These are phyloP conservation scores for Suillus decipiens DNA, from an alignment of 768 basidiomycete species.

Conservation along the genomic window DNA sequence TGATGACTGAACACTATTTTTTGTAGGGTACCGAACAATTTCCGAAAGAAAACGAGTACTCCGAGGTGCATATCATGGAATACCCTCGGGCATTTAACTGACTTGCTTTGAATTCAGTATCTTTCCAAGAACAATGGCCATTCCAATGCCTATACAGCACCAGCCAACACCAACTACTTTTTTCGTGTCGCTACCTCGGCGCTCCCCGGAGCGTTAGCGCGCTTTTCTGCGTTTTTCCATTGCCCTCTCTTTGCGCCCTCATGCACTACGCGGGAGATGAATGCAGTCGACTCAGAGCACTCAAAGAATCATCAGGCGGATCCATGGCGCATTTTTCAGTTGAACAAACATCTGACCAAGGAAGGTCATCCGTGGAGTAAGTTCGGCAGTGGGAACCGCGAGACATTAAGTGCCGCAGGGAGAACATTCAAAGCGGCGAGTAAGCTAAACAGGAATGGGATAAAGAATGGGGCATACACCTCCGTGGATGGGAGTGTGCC, in stretches of 20 bases:
- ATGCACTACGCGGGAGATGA: conserved; percentile 86
- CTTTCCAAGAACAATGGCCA: conserved; percentile 81
- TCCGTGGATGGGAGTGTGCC: background rate
- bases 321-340: conserved; percentile 92
- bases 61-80: conserved; percentile 54
- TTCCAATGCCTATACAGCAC: conserved; percentile 92
- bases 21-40: conserved; percentile 77
- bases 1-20: conserved; percentile 12
- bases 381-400: conserved; percentile 86
- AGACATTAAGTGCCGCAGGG: conserved; percentile 67
- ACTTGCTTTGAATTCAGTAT: conserved; percentile 44
- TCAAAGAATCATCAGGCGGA: conserved; percentile 94
- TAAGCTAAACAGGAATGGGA: conserved; percentile 33
- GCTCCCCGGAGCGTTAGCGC: conserved; percentile 68
- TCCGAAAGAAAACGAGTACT: conserved; percentile 94
- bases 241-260: conserved; percentile 87
- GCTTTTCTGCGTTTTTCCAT: conserved; percentile 88
- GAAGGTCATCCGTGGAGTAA: conserved; percentile 85
- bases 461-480: conserved; percentile 32
- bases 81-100: background rate
- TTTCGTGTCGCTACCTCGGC: conserved; percentile 69
- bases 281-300: conserved; percentile 96
- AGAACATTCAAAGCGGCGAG: conserved; percentile 54
- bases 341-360: conserved; percentile 84
- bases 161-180: conserved; percentile 89